Evolutionary conservation across 2,329 filamentous ascomycete species (phyloP), one percentile per base, ranked within the genome.

Genomic region (Colletotrichum cordylinicola): DNA sequence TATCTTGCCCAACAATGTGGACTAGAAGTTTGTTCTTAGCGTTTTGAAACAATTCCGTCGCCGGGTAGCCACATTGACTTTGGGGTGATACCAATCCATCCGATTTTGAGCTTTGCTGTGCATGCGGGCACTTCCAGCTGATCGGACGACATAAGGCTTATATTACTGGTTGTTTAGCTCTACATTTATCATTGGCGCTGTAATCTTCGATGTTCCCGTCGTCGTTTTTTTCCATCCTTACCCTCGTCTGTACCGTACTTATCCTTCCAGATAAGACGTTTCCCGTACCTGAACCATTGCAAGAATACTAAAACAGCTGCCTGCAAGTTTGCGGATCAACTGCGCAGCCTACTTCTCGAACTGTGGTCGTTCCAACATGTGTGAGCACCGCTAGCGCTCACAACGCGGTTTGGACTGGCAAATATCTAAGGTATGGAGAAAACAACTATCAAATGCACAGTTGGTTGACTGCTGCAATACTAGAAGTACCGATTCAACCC

Each of bases 401-500:
- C 18, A 48, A 48, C 18, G 18, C 9, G 37, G 2, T 48, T 48
- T 48, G 2, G 9, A n/a, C 5, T 10, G 2, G 0, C 18, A 48
- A 0, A 7, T 48, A 12, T 6, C 0, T 12, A 48, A n/a, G 18
- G 1, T 4, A n/a, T 4, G 18, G 18, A 48, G 39, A 21, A n/a
- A n/a, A n/a, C 0, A n/a, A n/a, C 9, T 21, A 52, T 52, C 8
- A 4, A 6, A 52, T 1, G n/a, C 21, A 0, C 43, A 48, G 1
- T 21, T 48, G 43, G 43, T 52, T 2, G 12, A 52, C 21, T 52
- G 6, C 10, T 12, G 6, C 39, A 48, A 0, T 52, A 0, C n/a
- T 21, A 13, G 12, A 6, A 13, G 10, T 21, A 13, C 10, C 12
- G 12, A 21, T 13, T 21, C 43, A 52, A 52, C 7, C 10, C 10